Base-by-base conservation (phyloP, 768 basidiomycete genomes). In the Calocybe gangraenosa region DNA sequence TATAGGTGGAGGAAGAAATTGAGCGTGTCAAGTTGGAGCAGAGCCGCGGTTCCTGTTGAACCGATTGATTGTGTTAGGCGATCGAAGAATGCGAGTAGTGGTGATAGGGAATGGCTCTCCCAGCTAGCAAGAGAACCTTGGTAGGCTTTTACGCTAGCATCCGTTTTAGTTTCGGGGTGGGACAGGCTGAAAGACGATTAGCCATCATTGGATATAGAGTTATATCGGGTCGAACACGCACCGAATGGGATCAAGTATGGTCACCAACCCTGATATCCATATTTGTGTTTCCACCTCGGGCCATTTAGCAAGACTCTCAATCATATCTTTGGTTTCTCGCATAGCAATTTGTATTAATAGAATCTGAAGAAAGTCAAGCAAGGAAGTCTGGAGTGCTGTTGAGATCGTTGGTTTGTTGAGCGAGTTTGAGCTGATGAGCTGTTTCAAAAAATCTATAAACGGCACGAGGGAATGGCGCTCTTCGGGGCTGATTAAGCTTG, bases 1-100 rank as follows among this genome's bases (percentile, higher is more conserved):
- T 47, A 53, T 19, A 37, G 9, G 17, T 44, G 28, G 1, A 53
- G 48, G 31, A 52, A 31, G 36, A 49, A 48, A 36, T 49, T 35
- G 17, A 53, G 10, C 18, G 46, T 38, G 17, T 32, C 41, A 2
- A n/a, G 37, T 31, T 20, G 36, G 17, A 46, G 28, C 3, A 45
- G 14, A 20, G 36, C 22, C 14, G 22, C 18, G 7, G 17, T 7
- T 23, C 15, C 17, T 17, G 32, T 25, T 19, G 22, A 4, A 10
- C 38, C 22, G 18, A 11, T 9, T 3, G 37, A 11, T 28, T 31
- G 23, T 7, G 44, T 44, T 8, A 46, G 18, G 6, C 21, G 37
- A 10, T 15, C 23, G 28, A 37, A 38, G 13, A 52, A 48, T 34
- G 38, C 51, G 10, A 52, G 31, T 3, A 52, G 20, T 7, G 47